phyloP scores from a whole-genome alignment of 2,329 filamentous ascomycete genomes.

The Xylariaceae sp. region DNA sequence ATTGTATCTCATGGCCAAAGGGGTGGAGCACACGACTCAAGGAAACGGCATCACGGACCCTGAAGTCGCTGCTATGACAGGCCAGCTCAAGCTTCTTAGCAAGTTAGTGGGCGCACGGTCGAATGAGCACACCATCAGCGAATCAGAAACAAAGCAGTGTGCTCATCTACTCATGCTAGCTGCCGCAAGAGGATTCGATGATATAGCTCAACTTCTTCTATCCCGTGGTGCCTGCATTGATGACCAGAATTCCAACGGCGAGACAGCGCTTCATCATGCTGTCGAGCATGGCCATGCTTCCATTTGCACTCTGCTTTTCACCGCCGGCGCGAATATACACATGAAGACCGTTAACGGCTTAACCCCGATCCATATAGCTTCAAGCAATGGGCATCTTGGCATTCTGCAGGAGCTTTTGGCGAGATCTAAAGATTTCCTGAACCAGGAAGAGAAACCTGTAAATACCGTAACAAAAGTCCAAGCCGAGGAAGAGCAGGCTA shows the following conservation, averaged over 20 bases:
- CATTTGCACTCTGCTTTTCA: background rate
- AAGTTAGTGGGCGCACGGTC: background rate
- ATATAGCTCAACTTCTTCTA: background rate
- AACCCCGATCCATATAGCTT: background rate
- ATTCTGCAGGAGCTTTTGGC: background rate
- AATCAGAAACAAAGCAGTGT: background rate
- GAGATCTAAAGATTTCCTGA: background rate
- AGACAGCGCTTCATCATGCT: background rate
- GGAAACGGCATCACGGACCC: too few relatives aligned
- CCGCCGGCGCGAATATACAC: background rate
- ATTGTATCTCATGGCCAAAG: too few relatives aligned
- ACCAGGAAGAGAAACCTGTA: background rate
- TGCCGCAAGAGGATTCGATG: background rate
- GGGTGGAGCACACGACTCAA: too few relatives aligned
- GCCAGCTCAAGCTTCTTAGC: background rate
- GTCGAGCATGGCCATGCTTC: background rate
- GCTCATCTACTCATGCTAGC: background rate
- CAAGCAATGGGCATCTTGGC: background rate
- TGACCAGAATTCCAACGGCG: background rate
- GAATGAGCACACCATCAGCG: background rate
- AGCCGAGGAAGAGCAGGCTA: background rate
- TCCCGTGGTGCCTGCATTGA: background rate
- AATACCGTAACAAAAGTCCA: background rate
- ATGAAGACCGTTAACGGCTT: background rate
- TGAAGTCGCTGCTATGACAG: background rate